Percentiles rank a stretch among this genome's conserved stretches.
phyloP scores from a whole-genome alignment of 345 rosid genomes.

The Salix koriyanagi region DNA sequence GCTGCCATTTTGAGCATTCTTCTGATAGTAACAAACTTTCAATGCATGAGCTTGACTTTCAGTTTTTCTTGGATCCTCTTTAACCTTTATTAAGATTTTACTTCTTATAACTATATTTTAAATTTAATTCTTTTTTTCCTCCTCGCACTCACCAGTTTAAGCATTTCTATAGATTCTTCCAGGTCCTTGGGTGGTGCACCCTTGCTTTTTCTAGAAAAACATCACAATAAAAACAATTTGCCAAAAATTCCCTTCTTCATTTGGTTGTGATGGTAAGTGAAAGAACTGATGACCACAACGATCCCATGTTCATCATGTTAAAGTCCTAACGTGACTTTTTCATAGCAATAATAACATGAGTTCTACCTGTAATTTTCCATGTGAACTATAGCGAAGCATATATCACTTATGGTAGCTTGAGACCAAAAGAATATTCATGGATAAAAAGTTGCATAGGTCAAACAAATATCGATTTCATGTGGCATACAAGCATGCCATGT shows the following conservation, averaged over 20 bases:
- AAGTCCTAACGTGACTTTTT: neutral
- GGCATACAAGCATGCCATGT: neutral
- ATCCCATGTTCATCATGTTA: neutral
- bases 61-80: neutral
- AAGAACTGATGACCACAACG: neutral
- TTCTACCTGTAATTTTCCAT: neutral
- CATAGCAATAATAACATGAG: no score
- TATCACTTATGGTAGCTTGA: neutral
- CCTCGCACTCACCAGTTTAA: neutral
- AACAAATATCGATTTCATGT: neutral
- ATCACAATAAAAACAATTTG: neutral
- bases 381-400: neutral
- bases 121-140: neutral
- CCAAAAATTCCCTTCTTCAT: neutral
- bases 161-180: neutral
- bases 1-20: neutral
- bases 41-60: neutral
- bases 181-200: neutral
- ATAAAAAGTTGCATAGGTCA: neutral
- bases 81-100: neutral
- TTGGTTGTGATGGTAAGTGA: neutral
- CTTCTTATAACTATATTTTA: neutral
- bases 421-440: neutral
- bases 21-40: neutral
- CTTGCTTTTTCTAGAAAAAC: neutral